Evolutionary conservation across 148 eudicot species (phyloP).

Genomic region (Silene latifolia): DNA sequence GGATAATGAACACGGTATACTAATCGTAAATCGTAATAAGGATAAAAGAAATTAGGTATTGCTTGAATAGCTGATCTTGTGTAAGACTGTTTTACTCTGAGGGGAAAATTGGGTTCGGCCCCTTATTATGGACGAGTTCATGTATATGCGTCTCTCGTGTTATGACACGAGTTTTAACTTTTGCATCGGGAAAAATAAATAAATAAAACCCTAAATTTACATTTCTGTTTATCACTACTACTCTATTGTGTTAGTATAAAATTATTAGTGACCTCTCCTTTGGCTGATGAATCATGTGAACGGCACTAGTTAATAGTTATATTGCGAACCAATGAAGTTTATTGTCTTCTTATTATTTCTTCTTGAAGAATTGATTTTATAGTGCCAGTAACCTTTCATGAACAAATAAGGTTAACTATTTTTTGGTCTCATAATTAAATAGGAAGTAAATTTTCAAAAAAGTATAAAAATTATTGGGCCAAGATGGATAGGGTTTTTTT

Average conservation of each 20-base stretch:
- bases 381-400: background rate
- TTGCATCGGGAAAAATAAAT: no score
- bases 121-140: no score
- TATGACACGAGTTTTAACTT: no score
- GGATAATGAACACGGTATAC: constrained; percentile 11
- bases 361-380: background rate
- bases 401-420: no score
- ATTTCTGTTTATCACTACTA: background rate
- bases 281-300: background rate
- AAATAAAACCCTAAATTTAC: background rate
- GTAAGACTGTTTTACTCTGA: no score
- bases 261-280: background rate
- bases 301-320: background rate
- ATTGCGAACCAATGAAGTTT: background rate
- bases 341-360: constrained; percentile 1
- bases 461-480: no score
- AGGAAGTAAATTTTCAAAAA: no score
- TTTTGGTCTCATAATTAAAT: no score
- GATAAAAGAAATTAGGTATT: background rate
- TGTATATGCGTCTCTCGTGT: no score
- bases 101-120: no score
- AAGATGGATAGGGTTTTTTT: no score
- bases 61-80: background rate
- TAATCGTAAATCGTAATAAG: no score
- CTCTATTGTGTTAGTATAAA: background rate